A percentile compares a stretch with the other conserved stretches of the same genome.
Conservation (phyloP, 495 filamentous ascomycete genomes). For the Aspergillus diversus region DNA sequence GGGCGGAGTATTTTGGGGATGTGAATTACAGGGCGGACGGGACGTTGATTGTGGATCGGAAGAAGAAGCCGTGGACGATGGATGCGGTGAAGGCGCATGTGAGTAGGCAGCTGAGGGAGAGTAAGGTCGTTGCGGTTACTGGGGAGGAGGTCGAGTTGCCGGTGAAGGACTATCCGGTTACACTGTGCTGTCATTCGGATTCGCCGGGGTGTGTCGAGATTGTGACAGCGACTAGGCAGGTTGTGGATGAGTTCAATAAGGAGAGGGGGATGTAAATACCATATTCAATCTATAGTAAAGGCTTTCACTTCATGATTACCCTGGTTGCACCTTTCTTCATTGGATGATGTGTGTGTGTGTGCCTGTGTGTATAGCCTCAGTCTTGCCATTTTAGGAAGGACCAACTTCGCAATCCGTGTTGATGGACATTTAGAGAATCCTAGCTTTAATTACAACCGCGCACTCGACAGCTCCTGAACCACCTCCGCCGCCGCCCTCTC, state of each 20-base stretch:
- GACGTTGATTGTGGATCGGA: constrained; percentile 56
- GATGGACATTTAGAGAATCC: no score
- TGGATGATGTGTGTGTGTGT: no score
- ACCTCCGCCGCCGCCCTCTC: constrained; percentile 43
- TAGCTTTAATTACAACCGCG: constrained; percentile 6
- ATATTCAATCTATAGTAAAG: no score
- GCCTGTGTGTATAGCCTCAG: no score
- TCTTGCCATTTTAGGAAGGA: no score
- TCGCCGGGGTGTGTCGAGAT: constrained; percentile 55
- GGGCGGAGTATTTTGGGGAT: constrained; percentile 61
- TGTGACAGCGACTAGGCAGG: constrained; percentile 47
- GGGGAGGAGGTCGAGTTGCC: constrained; percentile 51
- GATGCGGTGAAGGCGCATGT: constrained; percentile 52
- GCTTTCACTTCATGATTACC: no score
- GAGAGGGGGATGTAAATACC: constrained; percentile 24
- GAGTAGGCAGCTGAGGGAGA: constrained; percentile 46
- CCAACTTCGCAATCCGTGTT: no score
- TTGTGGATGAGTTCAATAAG: constrained; percentile 42
- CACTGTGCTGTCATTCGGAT: constrained; percentile 61
- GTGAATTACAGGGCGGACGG: constrained; percentile 58
- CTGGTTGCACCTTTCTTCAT: no score
- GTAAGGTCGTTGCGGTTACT: constrained; percentile 43
- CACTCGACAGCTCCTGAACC: constrained; percentile 10
- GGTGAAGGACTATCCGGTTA: constrained; percentile 49
- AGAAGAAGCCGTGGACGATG: constrained; percentile 57